phyloP scores from a whole-genome alignment of 2,329 filamentous ascomycete genomes.

The Botryotinia calthae region DNA sequence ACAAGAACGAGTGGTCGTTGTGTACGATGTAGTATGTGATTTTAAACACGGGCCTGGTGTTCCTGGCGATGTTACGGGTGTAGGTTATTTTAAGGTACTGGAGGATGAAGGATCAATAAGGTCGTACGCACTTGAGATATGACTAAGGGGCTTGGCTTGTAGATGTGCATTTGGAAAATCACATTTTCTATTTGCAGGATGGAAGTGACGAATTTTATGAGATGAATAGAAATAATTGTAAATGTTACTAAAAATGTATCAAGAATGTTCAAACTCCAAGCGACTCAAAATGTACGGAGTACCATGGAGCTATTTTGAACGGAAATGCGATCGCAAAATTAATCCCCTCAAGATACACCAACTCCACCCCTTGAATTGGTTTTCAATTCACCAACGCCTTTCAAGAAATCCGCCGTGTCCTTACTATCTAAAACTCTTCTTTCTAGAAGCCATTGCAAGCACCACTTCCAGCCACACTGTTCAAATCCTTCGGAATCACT shows the following conservation, averaged over 20 bases:
- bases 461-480: conserved; percentile 13
- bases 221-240: background rate
- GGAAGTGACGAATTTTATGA: background rate
- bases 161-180: background rate
- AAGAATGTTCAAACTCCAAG: no score
- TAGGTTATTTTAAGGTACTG: background rate
- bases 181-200: background rate
- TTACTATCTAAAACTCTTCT: no score
- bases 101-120: background rate
- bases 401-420: no score
- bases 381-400: background rate
- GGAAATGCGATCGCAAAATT: background rate
- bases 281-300: background rate
- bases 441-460: conserved; percentile 9
- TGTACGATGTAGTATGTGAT: background rate
- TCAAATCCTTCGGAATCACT: conserved; percentile 38
- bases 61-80: background rate
- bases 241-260: background rate
- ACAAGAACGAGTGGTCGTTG: background rate
- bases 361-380: background rate
- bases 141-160: background rate
- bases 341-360: background rate
- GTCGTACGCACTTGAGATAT: background rate
- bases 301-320: background rate
- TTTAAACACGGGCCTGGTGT: background rate